Percentiles rank a stretch among this genome's conserved stretches.
Evolutionary conservation across 116 monocot genomes (phyloP).

Genomic region (Zostera marina): DNA sequence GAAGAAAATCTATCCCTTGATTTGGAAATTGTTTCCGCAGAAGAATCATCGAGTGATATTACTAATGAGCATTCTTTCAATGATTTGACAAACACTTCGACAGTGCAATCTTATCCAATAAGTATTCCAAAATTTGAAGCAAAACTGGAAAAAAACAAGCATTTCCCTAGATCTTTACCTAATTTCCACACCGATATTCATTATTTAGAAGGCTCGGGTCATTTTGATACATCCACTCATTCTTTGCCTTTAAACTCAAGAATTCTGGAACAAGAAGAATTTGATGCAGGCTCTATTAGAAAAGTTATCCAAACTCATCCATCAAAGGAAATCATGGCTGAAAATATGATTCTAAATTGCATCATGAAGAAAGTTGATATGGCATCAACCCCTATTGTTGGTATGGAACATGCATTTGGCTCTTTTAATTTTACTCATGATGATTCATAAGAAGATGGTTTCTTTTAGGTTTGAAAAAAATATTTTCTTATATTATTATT

Average conservation of each 20-base stretch:
- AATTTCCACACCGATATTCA: constrained; percentile 30
- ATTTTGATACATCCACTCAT: constrained; percentile 21
- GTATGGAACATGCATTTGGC: neutral
- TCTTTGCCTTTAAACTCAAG: constrained; percentile 21
- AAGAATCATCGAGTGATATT: neutral
- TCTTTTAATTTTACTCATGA: constrained; percentile 1
- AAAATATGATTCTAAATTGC: constrained; percentile 1
- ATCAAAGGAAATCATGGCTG: neutral
- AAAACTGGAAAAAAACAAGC: constrained; percentile 5
- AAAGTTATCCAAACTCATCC: neutral
- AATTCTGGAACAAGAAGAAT: constrained; percentile 5
- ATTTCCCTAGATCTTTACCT: constrained; percentile 39
- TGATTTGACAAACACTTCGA: constrained; percentile 4
- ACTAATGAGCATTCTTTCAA: constrained; percentile 3
- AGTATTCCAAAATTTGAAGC: constrained; percentile 19
- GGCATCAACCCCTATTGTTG: neutral
- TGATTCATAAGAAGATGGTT: neutral
- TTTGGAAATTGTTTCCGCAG: neutral
- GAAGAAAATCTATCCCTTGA: constrained; percentile 1
- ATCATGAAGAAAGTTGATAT: neutral
- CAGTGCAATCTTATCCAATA: constrained; percentile 21
- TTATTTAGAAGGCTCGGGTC: constrained; percentile 35
- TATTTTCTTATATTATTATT: too few relatives aligned
- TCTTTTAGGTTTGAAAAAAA: neutral
- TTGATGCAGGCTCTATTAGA: constrained; percentile 5